Evolutionary conservation across 148 eudicot species (phyloP).

Genomic region (Selenicereus undatus): DNA sequence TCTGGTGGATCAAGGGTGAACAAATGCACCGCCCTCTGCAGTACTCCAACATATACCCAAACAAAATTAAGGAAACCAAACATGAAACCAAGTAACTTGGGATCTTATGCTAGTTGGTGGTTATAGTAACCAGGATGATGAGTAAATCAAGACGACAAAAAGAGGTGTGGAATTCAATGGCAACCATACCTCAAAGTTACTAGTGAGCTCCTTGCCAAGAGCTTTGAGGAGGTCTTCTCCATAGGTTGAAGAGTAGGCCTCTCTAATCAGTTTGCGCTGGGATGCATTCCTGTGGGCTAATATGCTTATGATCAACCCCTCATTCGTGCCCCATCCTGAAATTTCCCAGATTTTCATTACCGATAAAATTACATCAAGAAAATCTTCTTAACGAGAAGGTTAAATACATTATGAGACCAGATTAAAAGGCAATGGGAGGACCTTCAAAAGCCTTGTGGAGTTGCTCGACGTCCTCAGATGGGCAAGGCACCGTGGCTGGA

Average conservation of each 20-base stretch:
- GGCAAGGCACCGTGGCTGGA: conserved; percentile 51
- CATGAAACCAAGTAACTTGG: no score
- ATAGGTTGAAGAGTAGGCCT: conserved; percentile 48
- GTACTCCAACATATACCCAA: neutral
- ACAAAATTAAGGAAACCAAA: no score
- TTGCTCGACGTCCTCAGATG: conserved; percentile 62
- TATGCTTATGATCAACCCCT: conserved; percentile 65
- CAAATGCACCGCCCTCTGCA: conserved; percentile 52
- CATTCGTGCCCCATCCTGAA: conserved; percentile 96
- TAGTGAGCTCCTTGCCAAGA: conserved; percentile 71
- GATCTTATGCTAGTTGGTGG: no score
- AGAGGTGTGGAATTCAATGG: no score
- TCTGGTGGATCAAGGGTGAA: conserved; percentile 74
- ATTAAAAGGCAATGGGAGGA: neutral
- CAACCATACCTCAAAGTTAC: conserved; percentile 69
- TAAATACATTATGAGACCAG: neutral
- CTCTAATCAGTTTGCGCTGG: conserved; percentile 67
- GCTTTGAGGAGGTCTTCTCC: conserved; percentile 76
- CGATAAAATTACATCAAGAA: neutral
- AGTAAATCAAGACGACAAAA: neutral
- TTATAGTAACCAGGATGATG: neutral
- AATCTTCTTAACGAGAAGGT: neutral
- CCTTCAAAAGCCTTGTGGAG: conserved; percentile 70
- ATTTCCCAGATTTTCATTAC: neutral
- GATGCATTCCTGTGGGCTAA: conserved; percentile 79